Conservation (phyloP, 2,329 filamentous ascomycete species). For the Colletotrichum eleusines region DNA sequence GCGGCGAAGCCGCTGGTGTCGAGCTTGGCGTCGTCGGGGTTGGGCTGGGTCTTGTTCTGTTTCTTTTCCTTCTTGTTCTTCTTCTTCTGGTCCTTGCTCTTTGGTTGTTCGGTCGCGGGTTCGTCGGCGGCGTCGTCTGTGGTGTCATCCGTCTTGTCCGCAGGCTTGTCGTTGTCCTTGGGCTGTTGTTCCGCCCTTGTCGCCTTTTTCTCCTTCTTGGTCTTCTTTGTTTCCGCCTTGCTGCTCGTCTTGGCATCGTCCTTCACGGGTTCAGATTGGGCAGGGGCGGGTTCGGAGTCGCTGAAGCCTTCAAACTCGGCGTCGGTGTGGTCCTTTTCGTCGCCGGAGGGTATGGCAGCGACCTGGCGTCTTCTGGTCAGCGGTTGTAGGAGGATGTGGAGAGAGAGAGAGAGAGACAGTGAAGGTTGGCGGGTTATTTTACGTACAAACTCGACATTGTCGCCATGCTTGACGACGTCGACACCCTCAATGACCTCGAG, state of each 20-base stretch:
- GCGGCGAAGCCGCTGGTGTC: constrained; percentile 66
- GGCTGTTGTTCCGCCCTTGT: constrained; percentile 50
- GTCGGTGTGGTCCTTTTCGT: constrained; percentile 51
- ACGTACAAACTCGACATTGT: constrained; percentile 68
- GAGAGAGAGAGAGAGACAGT: not conserved
- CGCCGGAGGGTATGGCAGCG: constrained; percentile 19
- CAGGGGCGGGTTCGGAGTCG: constrained; percentile 57
- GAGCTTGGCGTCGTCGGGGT: constrained; percentile 55
- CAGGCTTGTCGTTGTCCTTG: constrained; percentile 42
- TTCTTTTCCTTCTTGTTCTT: constrained; percentile 47
- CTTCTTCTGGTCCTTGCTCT: constrained; percentile 43
- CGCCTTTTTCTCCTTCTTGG: constrained; percentile 46
- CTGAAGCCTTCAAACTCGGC: constrained; percentile 76
- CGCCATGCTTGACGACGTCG: constrained; percentile 79
- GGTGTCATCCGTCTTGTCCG: not conserved
- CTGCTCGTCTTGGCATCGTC: constrained; percentile 48
- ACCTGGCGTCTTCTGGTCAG: constrained; percentile 5
- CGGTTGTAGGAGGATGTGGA: not conserved
- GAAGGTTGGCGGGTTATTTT: no score
- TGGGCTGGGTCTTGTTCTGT: constrained; percentile 48
- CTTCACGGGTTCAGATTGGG: constrained; percentile 46
- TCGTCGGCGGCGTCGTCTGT: not conserved
- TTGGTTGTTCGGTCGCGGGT: constrained; percentile 37
- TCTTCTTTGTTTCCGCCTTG: constrained; percentile 46
- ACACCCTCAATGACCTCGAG: constrained; percentile 94